These are phyloP conservation scores for Curvularia lunata DNA, from an alignment of 2,329 filamentous ascomycete species.

Conservation along the genomic window DNA sequence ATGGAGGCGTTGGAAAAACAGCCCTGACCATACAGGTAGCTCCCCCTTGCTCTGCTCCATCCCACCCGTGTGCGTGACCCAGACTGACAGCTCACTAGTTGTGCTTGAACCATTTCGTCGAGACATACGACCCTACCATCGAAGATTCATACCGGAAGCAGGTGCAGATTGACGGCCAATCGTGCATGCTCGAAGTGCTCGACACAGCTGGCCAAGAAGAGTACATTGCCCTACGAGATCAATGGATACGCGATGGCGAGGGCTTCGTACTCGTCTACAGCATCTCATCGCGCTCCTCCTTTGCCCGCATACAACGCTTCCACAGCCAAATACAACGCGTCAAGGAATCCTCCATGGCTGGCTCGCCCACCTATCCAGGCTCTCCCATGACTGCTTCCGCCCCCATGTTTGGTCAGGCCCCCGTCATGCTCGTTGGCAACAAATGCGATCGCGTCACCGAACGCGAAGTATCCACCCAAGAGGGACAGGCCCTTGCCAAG, in stretches of 20 bases:
- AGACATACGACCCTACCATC: conserved; percentile 78
- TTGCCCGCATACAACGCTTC: conserved; percentile 92
- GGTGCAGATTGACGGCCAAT: conserved; percentile 87
- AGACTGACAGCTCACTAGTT: conserved; percentile 62
- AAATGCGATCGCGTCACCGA: conserved; percentile 97
- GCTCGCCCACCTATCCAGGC: conserved; percentile 77
- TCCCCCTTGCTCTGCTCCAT: neutral
- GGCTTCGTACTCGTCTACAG: conserved; percentile 98
- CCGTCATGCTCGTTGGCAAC: conserved; percentile 98
- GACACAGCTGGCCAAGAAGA: conserved; percentile 99
- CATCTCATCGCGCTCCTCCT: conserved; percentile 95
- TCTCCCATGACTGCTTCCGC: conserved; percentile 67
- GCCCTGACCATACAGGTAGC: conserved; percentile 89
- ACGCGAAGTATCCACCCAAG: conserved; percentile 94
- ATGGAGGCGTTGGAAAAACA: conserved; percentile 93
- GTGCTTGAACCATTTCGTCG: conserved; percentile 97
- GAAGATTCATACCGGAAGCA: conserved; percentile 73
- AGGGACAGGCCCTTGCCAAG: conserved; percentile 88
- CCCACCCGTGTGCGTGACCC: conserved; percentile 1
- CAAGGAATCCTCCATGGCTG: conserved; percentile 80
- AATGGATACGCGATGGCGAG: conserved; percentile 98
- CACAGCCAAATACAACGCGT: conserved; percentile 97
- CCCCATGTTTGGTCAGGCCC: conserved; percentile 68
- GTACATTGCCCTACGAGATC: conserved; percentile 93
- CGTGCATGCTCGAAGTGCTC: conserved; percentile 96